Base-by-base conservation (phyloP, 1,139 yeast genomes). In the Yamadazyma epiphylla region DNA sequence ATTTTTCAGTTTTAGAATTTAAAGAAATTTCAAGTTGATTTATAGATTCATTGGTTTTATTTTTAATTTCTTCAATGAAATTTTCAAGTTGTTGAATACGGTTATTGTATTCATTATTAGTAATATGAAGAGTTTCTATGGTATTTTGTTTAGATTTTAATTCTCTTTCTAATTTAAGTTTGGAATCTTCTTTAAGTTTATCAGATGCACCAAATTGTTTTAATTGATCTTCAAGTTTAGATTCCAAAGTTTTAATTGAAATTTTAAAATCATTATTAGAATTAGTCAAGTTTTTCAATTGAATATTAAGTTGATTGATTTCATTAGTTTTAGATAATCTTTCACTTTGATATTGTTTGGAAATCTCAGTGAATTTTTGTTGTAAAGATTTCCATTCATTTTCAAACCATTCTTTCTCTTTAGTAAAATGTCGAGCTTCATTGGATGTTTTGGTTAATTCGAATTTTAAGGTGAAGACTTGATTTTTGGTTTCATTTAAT, bases 61-160 rank as follows among this genome's bases (percentile, higher is more conserved):
- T 42, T 39, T 66, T 61, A 2, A 77, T 49, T 14, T 64, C 68
- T 9, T 68, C 64, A 11, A 70, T 50, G 32, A 66, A 60, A 1
- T 43, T 39, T 39, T 80, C 83, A 16, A 80, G 55, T 26, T 70
- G 69, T 2, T 54, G 48, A 6, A 80, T 63, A 36, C 83, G 63
- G 7, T 57, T 53, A 24, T 56, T 57, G 19, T 72, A 55, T 37
- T 76, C 79, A 1, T 55, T 49, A 6, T 70, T 59, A 64, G 74
- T 71, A 7, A 60, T 44, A 32, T 80, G 77, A 38, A 86, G 65
- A 13, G 84, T 61, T 27, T 73, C 77, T 2, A 77, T 64, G 23
- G 80, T 55, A 29, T 85, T 77, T 36, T 80, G 80, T 50, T 82
- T 87, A 22, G 76, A 58, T 3, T 75, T 57, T 48, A 83, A 61